phyloP scores from a whole-genome alignment of 768 basidiomycete genomes.

The Russula brevipes region DNA sequence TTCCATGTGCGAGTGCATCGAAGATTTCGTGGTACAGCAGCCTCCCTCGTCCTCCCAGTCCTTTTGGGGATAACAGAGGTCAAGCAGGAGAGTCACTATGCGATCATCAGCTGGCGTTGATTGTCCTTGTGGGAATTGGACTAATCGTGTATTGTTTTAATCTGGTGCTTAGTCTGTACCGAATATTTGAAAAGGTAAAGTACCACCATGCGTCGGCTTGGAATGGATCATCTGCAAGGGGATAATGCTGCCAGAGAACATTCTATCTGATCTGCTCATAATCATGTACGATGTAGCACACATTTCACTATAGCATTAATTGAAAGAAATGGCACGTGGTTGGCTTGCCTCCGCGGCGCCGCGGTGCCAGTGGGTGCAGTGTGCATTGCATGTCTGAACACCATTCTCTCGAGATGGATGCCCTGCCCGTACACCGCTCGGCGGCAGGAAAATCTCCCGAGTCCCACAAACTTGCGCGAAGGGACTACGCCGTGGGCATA shows the following conservation, averaged over 20 bases:
- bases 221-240: background rate
- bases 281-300: background rate
- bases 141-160: conserved; percentile 79
- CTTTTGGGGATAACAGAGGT: conserved; percentile 40
- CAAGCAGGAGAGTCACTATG: conserved; percentile 58
- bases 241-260: background rate
- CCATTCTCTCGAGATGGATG: conserved; percentile 22
- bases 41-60: conserved; percentile 44
- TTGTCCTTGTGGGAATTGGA: conserved; percentile 71
- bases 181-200: conserved; percentile 89
- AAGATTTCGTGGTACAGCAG: conserved; percentile 70
- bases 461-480: conserved; percentile 20
- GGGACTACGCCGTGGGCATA: conserved; percentile 55
- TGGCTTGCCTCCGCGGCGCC: background rate
- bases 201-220: conserved; percentile 39
- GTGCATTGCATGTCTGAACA: background rate
- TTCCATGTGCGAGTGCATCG: conserved; percentile 64
- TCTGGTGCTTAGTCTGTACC: conserved; percentile 76
- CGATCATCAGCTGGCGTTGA: conserved; percentile 68
- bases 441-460: conserved; percentile 1
- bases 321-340: background rate
- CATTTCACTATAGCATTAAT: background rate
- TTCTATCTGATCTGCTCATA: background rate
- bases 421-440: background rate
- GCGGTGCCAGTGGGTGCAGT: background rate